These are phyloP conservation scores for Fusarium kyushuense DNA, from an alignment of 2,329 filamentous ascomycete species.

Conservation along the genomic window DNA sequence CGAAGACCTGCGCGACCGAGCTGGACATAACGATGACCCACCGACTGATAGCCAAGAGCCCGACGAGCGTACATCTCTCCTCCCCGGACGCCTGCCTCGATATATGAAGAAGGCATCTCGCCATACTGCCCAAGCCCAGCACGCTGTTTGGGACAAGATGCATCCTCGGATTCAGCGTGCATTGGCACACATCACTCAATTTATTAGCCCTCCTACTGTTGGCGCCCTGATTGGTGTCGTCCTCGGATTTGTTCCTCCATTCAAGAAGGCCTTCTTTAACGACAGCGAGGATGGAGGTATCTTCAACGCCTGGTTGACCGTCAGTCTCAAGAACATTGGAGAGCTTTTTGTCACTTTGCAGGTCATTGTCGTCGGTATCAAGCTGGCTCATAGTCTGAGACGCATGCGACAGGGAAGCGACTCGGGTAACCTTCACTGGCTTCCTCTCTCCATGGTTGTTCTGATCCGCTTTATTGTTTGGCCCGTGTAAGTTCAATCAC, in stretches of 20 bases:
- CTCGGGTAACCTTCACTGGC: conserved; percentile 23
- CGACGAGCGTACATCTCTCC: conserved; percentile 26
- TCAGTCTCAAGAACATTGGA: conserved; percentile 36
- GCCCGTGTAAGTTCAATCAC: conserved; percentile 16
- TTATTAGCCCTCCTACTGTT: conserved; percentile 27
- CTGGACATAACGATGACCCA: background rate
- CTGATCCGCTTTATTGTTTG: conserved; percentile 27
- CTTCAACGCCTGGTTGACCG: conserved; percentile 34
- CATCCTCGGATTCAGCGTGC: conserved; percentile 18
- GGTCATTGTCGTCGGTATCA: conserved; percentile 35
- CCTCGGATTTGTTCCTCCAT: conserved; percentile 19
- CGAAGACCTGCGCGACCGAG: conserved; percentile 18
- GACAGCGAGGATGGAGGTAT: conserved; percentile 26
- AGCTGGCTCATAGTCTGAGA: conserved; percentile 34
- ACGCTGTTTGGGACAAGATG: conserved; percentile 24
- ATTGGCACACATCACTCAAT: conserved; percentile 14
- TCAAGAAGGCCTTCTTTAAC: conserved; percentile 32
- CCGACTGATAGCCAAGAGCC: conserved; percentile 8
- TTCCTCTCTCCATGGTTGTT: conserved; percentile 11
- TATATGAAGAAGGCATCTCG: conserved; percentile 26
- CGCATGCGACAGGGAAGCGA: conserved; percentile 27
- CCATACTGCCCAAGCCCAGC: conserved; percentile 15
- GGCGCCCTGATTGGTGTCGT: conserved; percentile 21
- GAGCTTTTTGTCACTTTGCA: conserved; percentile 32
- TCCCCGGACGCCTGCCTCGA: conserved; percentile 23